Base-by-base conservation (phyloP, 768 basidiomycete species). In the Lyophyllum atratum region DNA sequence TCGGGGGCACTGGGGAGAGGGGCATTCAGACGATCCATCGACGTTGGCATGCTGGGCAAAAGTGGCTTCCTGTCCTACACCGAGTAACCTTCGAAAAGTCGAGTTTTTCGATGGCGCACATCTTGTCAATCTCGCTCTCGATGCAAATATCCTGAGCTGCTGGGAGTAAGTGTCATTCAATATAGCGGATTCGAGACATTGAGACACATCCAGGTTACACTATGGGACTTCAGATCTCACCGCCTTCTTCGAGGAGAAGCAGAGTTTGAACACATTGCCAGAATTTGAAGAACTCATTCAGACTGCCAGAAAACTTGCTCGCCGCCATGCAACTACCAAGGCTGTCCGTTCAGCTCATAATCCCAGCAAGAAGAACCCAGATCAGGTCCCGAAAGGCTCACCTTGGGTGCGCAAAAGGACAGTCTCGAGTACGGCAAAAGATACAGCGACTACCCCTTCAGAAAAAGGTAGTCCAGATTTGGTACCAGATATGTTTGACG, bases 41-140 rank as follows among this genome's bases (percentile, higher is more conserved):
- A 63, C 63, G 14, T 42, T 70, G 15, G 61, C 55, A 2, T 52
- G 39, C 37, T 33, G 59, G n/a, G 67, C 67, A 8, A 52, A 59
- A 11, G 21, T 60, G 22, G 55, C 62, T 1, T 52, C 59, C 14
- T 58, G 62, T 22, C 64, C 66, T 6, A 59, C 61, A 19, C 68
- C 68, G 12, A 44, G 52, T 15, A 63, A 70, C 55, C 48, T 70
- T 9, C 33, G 49, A 17, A 70, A 69, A 46, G 69, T 70, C 15
- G 66, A 68, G 26, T 68, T 65, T 50, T 62, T 58, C 45, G 56
- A 64, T 33, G 61, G 63, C 11, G 54, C 60, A 6, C 62, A 67
- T 33, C 46, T 66, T 12, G 14, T 67, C 12, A 54, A 62, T 10
- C 28, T 69, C 1, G 55, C 62, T 3, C 52, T 66, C 37, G 59